Evolutionary conservation across 768 basidiomycete genomes (phyloP).

Genomic region (Pseudohyphozyma bogoriensis): DNA sequence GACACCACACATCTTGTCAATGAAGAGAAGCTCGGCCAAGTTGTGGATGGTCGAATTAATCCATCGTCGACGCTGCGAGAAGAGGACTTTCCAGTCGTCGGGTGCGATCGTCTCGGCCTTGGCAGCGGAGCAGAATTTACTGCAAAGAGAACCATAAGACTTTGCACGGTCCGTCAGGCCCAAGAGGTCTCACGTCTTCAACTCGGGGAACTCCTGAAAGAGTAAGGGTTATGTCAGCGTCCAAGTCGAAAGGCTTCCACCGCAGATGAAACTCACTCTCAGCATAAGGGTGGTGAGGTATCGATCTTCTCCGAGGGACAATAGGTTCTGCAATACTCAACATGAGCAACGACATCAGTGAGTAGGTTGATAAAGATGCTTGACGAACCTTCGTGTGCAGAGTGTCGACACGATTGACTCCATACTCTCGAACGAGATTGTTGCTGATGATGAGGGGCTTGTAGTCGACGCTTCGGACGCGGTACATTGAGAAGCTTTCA

Average conservation of each 20-base stretch:
- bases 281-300: constrained; percentile 90
- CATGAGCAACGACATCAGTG: neutral
- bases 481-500: constrained; percentile 91
- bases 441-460: constrained; percentile 83
- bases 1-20: constrained; percentile 88
- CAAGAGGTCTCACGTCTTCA: no score
- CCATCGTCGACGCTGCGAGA: constrained; percentile 97
- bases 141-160: no score
- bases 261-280: constrained; percentile 42
- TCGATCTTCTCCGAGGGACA: constrained; percentile 98
- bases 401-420: constrained; percentile 91
- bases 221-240: no score
- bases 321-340: constrained; percentile 63
- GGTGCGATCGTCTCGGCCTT: constrained; percentile 91
- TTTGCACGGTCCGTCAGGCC: no score
- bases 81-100: constrained; percentile 67
- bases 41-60: constrained; percentile 99
- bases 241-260: no score
- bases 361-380: no score
- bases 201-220: constrained; percentile 66
- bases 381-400: constrained; percentile 47
- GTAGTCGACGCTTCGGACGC: constrained; percentile 85
- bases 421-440: constrained; percentile 71
- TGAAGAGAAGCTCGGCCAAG: constrained; percentile 78
- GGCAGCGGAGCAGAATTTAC: constrained; percentile 90